Conservation (phyloP, 345 rosid species). For the Orychophragmus violaceus region DNA sequence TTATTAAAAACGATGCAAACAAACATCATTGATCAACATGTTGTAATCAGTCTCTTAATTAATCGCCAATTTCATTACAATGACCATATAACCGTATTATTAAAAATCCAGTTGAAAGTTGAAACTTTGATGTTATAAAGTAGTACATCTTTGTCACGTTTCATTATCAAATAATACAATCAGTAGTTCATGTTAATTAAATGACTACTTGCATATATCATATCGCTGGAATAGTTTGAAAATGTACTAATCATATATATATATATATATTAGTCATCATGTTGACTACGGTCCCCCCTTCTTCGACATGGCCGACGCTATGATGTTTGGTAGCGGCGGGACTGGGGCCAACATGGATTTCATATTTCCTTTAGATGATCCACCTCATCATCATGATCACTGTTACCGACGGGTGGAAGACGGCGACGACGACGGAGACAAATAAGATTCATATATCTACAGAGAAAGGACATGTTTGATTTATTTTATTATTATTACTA, state of each 20-base stretch:
- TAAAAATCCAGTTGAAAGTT: neutral
- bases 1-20: no score
- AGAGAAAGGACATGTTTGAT: neutral
- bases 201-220: neutral
- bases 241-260: neutral
- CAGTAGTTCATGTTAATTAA: neutral
- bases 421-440: neutral
- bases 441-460: neutral
- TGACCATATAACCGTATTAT: neutral
- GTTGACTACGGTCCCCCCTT: conserved; percentile 4
- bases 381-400: conserved; percentile 10
- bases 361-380: conserved; percentile 6
- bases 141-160: neutral
- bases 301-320: conserved; percentile 7
- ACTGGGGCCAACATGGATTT: conserved; percentile 14
- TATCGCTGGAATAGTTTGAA: neutral
- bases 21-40: no score
- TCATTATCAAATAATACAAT: neutral
- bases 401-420: neutral
- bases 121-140: neutral
- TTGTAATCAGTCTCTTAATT: conserved; percentile 14
- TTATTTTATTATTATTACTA: neutral
- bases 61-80: neutral
- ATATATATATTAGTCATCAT: neutral
- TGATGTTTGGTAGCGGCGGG: conserved; percentile 15